Evolutionary conservation across 2,329 filamentous ascomycete species (phyloP), one percentile per base, ranked within the genome.

Genomic region (Teratosphaeria pseudoeucalypti): DNA sequence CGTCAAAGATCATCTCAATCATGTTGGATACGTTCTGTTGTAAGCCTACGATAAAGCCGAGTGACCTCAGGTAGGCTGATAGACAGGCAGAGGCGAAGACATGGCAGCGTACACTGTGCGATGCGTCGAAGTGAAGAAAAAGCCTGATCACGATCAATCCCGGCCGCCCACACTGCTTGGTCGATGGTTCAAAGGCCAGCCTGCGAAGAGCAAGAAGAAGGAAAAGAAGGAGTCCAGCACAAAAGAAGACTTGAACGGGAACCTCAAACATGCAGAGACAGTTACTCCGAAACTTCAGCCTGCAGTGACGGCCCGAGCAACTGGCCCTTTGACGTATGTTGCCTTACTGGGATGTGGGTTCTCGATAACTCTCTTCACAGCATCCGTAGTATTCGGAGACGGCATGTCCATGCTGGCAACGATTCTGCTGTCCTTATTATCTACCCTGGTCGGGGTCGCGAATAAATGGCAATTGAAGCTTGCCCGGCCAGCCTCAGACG

Each of bases 331-430:
- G 34, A 75, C 77, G 6, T 68, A 71, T 60, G 74, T 80, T 16
- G 70, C 75, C 2, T 66, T 79, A 27, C 65, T 80, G 23, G 79
- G 79, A 2, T 78, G 74, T 57, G 60, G 66, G 14, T 73, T 80
- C 56, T 76, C 77, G 9, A 61, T 71, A 27, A 66, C 74, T 16
- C 70, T 82, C 2, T 69, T 82, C 27, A 73, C 66, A 4, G 63
- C 77, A 1, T 79, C 79, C 0, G 75, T 81, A 60, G 68, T 70
- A 49, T 72, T 73, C 34, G 65, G 74, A 2, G 79, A 81, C 64
- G 79, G 79, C 61, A 79, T 81, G 74, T 80, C 79, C 3, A 66
- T 81, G 23, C 61, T 81, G 10, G 77, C 79, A 2, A 78, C 76
- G 2, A 63, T 78, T 34, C 70, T 77, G 0, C 72, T 82, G 5